These are phyloP conservation scores for Cadophora sp. DNA, from an alignment of 2,329 filamentous ascomycete species.

Conservation along the genomic window DNA sequence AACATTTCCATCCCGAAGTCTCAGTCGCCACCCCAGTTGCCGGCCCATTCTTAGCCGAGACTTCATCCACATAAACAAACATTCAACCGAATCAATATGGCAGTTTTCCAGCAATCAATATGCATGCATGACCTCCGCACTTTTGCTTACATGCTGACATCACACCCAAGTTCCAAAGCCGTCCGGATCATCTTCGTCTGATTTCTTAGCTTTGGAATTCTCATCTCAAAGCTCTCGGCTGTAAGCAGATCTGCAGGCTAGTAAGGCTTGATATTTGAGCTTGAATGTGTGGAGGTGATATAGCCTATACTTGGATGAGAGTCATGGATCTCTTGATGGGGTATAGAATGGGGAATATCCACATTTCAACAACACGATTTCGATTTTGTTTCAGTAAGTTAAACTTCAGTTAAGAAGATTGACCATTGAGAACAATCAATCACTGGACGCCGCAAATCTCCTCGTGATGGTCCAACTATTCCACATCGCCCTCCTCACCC, in stretches of 20 bases:
- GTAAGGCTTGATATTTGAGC: background rate
- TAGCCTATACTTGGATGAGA: too few relatives aligned
- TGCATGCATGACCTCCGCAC: background rate
- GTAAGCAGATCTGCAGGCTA: background rate
- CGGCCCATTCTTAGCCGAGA: background rate
- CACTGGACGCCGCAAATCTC: background rate
- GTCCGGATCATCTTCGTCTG: background rate
- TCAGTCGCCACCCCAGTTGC: too few relatives aligned
- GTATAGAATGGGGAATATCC: background rate
- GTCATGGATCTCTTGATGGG: too few relatives aligned
- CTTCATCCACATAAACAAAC: background rate
- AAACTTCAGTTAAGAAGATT: too few relatives aligned
- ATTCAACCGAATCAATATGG: background rate
- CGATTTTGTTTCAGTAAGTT: too few relatives aligned
- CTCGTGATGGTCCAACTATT: conserved; percentile 10
- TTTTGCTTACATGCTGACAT: background rate
- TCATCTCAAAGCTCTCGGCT: background rate
- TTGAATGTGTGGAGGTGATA: background rate
- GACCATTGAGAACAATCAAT: too few relatives aligned
- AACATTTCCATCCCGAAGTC: too few relatives aligned
- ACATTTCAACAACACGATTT: too few relatives aligned
- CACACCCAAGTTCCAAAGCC: too few relatives aligned
- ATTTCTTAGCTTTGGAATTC: background rate
- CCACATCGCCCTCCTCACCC: background rate
- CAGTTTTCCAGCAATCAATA: background rate